Percentiles rank a stretch among this genome's conserved stretches.
phyloP scores from a whole-genome alignment of 2,329 filamentous ascomycete genomes.

The Scytalidium lignicola region DNA sequence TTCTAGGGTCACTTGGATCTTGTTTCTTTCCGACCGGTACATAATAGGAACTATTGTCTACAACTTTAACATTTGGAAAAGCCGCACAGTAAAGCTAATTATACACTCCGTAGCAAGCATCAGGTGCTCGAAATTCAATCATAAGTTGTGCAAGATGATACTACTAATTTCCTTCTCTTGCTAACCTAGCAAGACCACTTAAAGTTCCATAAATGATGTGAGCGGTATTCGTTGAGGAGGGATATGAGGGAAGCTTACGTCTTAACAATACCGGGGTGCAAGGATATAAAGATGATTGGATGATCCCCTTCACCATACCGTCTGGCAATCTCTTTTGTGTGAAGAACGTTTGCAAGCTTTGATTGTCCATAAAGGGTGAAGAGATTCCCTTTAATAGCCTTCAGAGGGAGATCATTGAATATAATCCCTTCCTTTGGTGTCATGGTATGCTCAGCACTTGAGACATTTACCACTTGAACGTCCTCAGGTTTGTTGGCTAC shows the following conservation, averaged over 20 bases:
- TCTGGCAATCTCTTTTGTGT: conserved; percentile 7
- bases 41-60: neutral
- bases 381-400: conserved; percentile 11
- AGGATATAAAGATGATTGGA: conserved; percentile 4
- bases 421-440: conserved; percentile 9
- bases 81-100: neutral
- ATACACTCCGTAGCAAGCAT: conserved; percentile 4
- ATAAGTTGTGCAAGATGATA: conserved; percentile 4
- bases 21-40: neutral
- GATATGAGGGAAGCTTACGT: neutral
- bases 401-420: conserved; percentile 6
- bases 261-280: conserved; percentile 15
- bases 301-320: conserved; percentile 3
- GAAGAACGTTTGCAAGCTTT: conserved; percentile 16
- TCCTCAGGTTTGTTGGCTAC: conserved; percentile 8
- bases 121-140: conserved; percentile 6
- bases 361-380: conserved; percentile 15
- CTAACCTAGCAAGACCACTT: too few relatives aligned
- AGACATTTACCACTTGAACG: conserved; percentile 20
- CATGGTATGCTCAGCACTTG: conserved; percentile 3
- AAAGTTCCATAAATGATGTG: too few relatives aligned
- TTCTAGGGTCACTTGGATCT: neutral
- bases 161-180: too few relatives aligned
- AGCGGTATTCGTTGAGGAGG: neutral
- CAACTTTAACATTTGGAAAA: neutral